phyloP scores from a whole-genome alignment of 805 yeast species.

The Candida saitoana region DNA sequence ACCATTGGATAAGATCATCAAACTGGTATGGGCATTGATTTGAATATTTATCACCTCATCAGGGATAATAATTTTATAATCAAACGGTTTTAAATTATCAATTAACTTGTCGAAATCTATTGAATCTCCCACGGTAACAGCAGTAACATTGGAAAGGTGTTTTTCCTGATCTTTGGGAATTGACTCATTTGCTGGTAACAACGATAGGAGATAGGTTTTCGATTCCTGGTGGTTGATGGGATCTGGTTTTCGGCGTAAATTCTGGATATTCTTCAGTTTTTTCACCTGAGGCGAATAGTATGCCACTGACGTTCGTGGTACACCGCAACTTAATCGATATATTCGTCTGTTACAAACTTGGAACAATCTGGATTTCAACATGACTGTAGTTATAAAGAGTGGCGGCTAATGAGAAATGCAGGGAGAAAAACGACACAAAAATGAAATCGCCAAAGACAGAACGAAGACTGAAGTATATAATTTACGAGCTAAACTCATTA shows the following conservation, averaged over 20 bases:
- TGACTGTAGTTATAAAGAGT: too few species aligned
- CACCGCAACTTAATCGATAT: background rate
- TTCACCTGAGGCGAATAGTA: constrained; percentile 10
- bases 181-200: constrained; percentile 17
- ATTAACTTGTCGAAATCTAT: constrained; percentile 54
- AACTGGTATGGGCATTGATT: constrained; percentile 37
- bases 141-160: constrained; percentile 50
- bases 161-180: constrained; percentile 20
- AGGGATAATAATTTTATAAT: constrained; percentile 41
- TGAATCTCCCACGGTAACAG: constrained; percentile 68
- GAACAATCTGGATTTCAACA: background rate
- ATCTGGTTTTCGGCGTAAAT: constrained; percentile 21
- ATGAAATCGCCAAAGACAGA: too few species aligned
- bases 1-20: constrained; percentile 72
- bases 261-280: constrained; percentile 25
- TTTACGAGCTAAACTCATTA: too few species aligned
- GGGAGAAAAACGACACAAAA: too few species aligned
- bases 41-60: constrained; percentile 64
- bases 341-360: background rate
- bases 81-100: constrained; percentile 16
- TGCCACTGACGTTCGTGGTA: too few species aligned
- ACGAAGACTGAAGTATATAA: too few species aligned
- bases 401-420: too few species aligned
- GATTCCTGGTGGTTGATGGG: constrained; percentile 21
- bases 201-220: constrained; percentile 20